Base-by-base conservation (phyloP, 768 basidiomycete genomes). In the Tricholoma saponaceum region DNA sequence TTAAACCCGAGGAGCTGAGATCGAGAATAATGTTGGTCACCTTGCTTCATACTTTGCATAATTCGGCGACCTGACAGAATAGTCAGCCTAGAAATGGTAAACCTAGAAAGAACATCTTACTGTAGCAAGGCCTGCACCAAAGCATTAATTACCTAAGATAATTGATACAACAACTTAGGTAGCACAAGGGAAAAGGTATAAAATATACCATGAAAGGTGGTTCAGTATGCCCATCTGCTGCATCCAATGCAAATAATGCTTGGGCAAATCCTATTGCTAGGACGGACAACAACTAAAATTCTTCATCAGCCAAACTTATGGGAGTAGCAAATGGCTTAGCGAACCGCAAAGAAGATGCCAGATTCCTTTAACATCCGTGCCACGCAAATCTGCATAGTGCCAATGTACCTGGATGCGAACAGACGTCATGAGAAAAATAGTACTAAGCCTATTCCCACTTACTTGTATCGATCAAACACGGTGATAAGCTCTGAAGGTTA, bases 281-380 rank as follows among this genome's bases (percentile, higher is more conserved):
- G 23, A 98, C 80, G 10, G 88, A 91, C 13, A 96, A 75, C 32
- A 94, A 74, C 92, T 94, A 62, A 2, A 10, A 30, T 28, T 16
- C 4, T 43, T 59, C 14, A 55, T 43, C n/a, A 18, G 23, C 26
- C 9, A 55, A 23, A 49, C 52, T 37, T 54, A 18, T 58, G 50
- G 56, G 37, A 10, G 43, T 41, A 32, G 51, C 33, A 33, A 22
- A 33, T 20, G 13, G 13, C 26, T 52, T 79, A 78, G 72, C 80
- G 37, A 63, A 95, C 89, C 52, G 89, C 89, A 71, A 95, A 94
- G 75, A 95, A 95, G 50, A 97, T 86, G 3, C 91, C 87, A 18
- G 92, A 95, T 71, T 98, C 94, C 66, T 89, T 87, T 60, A 98
- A 72, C 95, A 98, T 98, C 12, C 93, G 81, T 18, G 91, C 85